Evolutionary conservation across 1,284 basidiomycete species (phyloP).

Genomic region (Sparassis latifolia): DNA sequence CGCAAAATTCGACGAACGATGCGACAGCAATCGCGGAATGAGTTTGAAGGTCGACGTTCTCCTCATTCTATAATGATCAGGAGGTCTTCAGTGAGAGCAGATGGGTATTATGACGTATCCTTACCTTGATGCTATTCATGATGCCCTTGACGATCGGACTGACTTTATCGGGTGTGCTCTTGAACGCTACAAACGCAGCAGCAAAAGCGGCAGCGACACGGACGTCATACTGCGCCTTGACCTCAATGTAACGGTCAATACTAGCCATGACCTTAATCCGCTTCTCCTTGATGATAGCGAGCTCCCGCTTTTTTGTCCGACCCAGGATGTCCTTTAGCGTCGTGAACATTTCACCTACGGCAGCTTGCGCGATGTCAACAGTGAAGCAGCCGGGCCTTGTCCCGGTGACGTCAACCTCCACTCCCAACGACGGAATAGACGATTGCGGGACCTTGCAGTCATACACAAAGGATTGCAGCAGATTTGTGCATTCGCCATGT

Average conservation of each 20-base stretch:
- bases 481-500: constrained; percentile 72
- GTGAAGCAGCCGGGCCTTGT: constrained; percentile 68
- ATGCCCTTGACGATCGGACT: constrained; percentile 95
- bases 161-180: constrained; percentile 85
- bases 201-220: constrained; percentile 88
- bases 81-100: not conserved
- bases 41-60: constrained; percentile 85
- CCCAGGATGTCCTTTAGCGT: constrained; percentile 71
- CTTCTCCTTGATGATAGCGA: constrained; percentile 75
- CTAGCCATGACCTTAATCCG: constrained; percentile 66
- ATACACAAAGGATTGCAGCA: constrained; percentile 75
- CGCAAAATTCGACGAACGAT: constrained; percentile 84
- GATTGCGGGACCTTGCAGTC: constrained; percentile 84
- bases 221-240: constrained; percentile 84
- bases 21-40: constrained; percentile 87
- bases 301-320: constrained; percentile 71
- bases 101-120: constrained; percentile 8
- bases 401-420: constrained; percentile 72
- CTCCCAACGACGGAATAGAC: constrained; percentile 76
- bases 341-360: constrained; percentile 69
- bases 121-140: constrained; percentile 95
- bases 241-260: constrained; percentile 78
- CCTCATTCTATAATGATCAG: constrained; percentile 63
- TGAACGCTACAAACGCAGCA: constrained; percentile 84
- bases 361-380: constrained; percentile 71